phyloP scores from a whole-genome alignment of 352 stramenopile species.

The Globisporangium carolinianum region DNA sequence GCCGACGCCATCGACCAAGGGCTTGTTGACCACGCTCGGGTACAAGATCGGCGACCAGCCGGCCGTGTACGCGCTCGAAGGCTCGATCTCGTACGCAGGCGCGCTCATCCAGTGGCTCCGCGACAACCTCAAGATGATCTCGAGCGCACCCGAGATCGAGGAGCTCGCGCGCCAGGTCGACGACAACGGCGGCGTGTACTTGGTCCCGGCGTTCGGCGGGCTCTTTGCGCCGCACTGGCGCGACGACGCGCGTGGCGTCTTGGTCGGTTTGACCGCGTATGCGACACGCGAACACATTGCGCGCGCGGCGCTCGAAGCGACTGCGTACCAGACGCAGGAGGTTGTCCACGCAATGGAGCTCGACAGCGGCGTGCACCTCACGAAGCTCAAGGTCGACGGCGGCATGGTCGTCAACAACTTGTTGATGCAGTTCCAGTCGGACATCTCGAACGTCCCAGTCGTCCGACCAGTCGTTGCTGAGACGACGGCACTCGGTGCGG shows the following conservation, averaged over 20 bases:
- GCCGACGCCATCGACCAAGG: slow-evolving; percentile 85
- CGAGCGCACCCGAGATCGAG: slow-evolving; percentile 85
- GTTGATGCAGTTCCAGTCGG: slow-evolving; percentile 98
- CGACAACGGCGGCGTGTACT: slow-evolving; percentile 96
- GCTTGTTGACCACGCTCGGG: slow-evolving; percentile 93
- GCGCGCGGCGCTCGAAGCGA: slow-evolving; percentile 93
- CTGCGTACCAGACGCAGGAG: slow-evolving; percentile 94
- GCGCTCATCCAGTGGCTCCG: slow-evolving; percentile 98
- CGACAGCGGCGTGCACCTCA: slow-evolving; percentile 86
- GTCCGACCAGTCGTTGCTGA: slow-evolving; percentile 92
- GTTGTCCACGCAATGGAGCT: slow-evolving; percentile 93
- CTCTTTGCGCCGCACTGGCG: slow-evolving; percentile 97
- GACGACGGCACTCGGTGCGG: slow-evolving; percentile 97
- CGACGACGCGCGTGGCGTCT: slow-evolving; percentile 92
- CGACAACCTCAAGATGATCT: slow-evolving; percentile 97
- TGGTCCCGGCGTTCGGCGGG: slow-evolving; percentile 97
- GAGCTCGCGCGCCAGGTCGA: slow-evolving; percentile 75
- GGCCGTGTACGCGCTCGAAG: slow-evolving; percentile 96
- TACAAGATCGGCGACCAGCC: slow-evolving; percentile 79
- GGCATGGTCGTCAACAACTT: slow-evolving; percentile 96
- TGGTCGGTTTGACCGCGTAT: slow-evolving; percentile 95
- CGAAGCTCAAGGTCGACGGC: slow-evolving; percentile 94
- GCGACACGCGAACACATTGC: slow-evolving; percentile 94
- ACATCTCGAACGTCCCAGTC: slow-evolving; percentile 93
- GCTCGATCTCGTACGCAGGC: slow-evolving; percentile 93